These are phyloP conservation scores for Colletotrichum aenigma DNA, from an alignment of 2,329 filamentous ascomycete genomes.

Conservation along the genomic window DNA sequence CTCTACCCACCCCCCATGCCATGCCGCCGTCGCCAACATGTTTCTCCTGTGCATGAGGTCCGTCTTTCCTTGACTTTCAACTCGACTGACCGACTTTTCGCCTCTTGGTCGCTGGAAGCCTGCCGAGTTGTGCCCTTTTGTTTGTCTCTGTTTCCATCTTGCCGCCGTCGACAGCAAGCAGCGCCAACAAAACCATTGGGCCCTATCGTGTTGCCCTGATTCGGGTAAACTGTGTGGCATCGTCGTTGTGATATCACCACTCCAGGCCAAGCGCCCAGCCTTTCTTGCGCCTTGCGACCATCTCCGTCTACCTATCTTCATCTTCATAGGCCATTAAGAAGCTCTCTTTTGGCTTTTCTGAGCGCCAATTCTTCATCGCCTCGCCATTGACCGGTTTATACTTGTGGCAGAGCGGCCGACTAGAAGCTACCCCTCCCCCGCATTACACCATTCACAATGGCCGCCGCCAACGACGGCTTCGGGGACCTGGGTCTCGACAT, in stretches of 20 bases:
- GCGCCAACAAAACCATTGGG: not conserved
- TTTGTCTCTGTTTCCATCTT: not conserved
- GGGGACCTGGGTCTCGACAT: slow-evolving; percentile 64
- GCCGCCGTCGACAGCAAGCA: not conserved
- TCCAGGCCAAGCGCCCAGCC: not conserved
- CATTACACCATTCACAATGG: slow-evolving; percentile 35
- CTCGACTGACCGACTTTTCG: slow-evolving; percentile 16
- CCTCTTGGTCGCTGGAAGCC: not conserved
- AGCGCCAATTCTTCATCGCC: not conserved
- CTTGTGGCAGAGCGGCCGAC: not conserved
- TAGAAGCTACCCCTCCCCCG: slow-evolving; percentile 13
- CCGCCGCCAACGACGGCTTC: slow-evolving; percentile 42
- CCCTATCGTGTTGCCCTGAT: not conserved
- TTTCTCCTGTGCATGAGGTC: slow-evolving; percentile 9
- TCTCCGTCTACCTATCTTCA: not conserved
- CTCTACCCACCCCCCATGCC: not conserved
- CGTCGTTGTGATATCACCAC: slow-evolving; percentile 16
- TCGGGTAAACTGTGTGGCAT: not conserved
- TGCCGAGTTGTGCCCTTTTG: not conserved
- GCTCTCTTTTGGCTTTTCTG: not conserved
- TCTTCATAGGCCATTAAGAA: not conserved
- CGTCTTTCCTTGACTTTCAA: not conserved
- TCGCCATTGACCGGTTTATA: not conserved
- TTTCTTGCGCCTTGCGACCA: not conserved
- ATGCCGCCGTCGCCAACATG: slow-evolving; percentile 7